These are phyloP conservation scores for Mucor lusitanicus DNA, from an alignment of 371 early-diverging fungal species.

Conservation along the genomic window DNA sequence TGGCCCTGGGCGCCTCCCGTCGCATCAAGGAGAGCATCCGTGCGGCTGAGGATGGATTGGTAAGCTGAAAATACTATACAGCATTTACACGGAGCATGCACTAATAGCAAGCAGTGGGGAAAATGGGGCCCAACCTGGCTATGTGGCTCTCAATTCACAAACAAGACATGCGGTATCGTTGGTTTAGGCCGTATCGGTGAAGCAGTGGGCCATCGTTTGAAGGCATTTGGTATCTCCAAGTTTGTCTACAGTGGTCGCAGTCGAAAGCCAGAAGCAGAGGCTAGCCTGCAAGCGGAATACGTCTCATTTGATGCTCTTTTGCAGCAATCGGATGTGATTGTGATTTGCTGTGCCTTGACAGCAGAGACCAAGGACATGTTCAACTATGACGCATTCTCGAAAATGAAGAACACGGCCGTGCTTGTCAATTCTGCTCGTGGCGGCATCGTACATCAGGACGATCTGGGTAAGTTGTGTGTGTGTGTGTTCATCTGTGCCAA, in stretches of 20 bases:
- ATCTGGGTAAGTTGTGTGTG: conserved; percentile 40
- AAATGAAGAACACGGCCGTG: conserved; percentile 73
- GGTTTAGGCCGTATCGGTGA: conserved; percentile 87
- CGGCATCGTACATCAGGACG: conserved; percentile 76
- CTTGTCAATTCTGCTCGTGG: conserved; percentile 87
- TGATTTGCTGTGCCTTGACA: conserved; percentile 76
- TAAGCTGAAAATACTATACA: conserved; percentile 3
- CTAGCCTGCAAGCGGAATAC: conserved; percentile 39
- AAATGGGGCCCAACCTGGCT: conserved; percentile 75
- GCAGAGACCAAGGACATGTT: conserved; percentile 74
- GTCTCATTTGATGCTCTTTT: conserved; percentile 61
- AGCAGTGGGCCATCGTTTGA: conserved; percentile 71
- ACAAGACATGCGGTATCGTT: conserved; percentile 82
- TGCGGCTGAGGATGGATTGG: conserved; percentile 57
- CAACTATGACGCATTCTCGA: conserved; percentile 57
- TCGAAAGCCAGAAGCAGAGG: conserved; percentile 40
- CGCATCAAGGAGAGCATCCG: conserved; percentile 64
- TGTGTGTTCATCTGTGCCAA: neutral
- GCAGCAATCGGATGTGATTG: conserved; percentile 67
- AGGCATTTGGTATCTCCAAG: conserved; percentile 66
- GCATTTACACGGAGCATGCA: neutral
- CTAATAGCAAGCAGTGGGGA: conserved; percentile 50
- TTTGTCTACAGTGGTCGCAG: conserved; percentile 60
- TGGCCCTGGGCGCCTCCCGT: conserved; percentile 76
- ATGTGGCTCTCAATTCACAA: conserved; percentile 72